A percentile compares a stretch with the other conserved stretches of the same genome.
Conservation (phyloP, 2,329 filamentous ascomycete species). For the Gyromitra esculenta region DNA sequence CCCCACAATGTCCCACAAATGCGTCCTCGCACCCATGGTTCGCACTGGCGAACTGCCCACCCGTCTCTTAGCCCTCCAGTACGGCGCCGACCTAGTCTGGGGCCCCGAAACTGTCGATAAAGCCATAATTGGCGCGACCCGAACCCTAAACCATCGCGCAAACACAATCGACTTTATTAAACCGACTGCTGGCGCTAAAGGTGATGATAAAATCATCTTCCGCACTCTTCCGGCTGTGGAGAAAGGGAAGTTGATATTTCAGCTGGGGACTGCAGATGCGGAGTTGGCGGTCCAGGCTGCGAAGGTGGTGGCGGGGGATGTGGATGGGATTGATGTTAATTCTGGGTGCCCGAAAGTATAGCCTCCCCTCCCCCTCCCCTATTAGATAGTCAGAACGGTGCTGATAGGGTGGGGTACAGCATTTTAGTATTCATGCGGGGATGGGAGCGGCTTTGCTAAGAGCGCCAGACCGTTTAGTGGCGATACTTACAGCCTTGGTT, state of each 20-base stretch:
- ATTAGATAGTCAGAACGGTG: not conserved
- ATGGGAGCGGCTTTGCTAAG: constrained; percentile 94
- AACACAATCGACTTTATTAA: constrained; percentile 81
- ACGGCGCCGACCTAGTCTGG: constrained; percentile 97
- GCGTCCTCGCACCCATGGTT: constrained; percentile 94
- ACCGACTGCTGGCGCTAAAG: constrained; percentile 55
- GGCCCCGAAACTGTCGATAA: constrained; percentile 96
- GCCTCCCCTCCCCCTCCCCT: not conserved
- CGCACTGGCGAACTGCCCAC: constrained; percentile 95
- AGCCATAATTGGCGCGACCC: constrained; percentile 85
- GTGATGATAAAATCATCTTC: constrained; percentile 76
- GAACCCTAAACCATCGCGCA: constrained; percentile 78
- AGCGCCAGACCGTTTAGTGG: constrained; percentile 82
- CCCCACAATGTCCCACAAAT: constrained; percentile 35
- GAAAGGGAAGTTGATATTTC: constrained; percentile 80
- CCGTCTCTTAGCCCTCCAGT: constrained; percentile 86
- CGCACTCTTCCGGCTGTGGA: constrained; percentile 82
- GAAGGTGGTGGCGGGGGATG: constrained; percentile 82
- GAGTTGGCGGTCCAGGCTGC: constrained; percentile 85
- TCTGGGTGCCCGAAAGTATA: constrained; percentile 89
- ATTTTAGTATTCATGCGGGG: constrained; percentile 89
- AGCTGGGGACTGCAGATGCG: constrained; percentile 88
- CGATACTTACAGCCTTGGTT: constrained; percentile 85
- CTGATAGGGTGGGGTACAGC: constrained; percentile 59
- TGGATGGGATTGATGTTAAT: constrained; percentile 95